Base-by-base conservation (phyloP, 2,329 filamentous ascomycete species). In the Colletotrichum sp. region DNA sequence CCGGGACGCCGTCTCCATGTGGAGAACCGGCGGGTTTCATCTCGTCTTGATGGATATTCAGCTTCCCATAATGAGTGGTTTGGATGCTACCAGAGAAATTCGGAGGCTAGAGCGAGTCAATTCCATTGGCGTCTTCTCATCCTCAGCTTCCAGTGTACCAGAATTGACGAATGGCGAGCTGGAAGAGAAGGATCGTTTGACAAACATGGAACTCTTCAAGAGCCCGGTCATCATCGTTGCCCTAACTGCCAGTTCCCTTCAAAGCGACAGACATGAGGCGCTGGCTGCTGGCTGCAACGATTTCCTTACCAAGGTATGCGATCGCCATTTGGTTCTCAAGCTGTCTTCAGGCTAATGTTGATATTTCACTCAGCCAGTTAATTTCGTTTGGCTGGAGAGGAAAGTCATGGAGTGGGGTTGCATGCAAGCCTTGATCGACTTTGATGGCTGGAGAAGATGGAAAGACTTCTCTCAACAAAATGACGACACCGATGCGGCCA, bases 331-430 rank as follows among this genome's bases (percentile, higher is more conserved):
- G 5, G 24, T 36, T 8, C 16, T 33, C 27, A 31, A n/a, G 16
- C 8, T 29, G 29, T 6, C 27, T 6, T 38, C 54, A 21, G 74
- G 69, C 61, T 21, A 7, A n/a, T 75, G 21, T 76, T 80, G 69
- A 81, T 61, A 12, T 16, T 54, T 5, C 36, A 29, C 13, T 57
- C 80, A 98, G 95, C 97, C 97, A 24, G 96, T 99, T 78, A 98
- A 98, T 82, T 98, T 98, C 81, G 94, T 97, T 73, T 99, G 96
- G 96, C 90, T 99, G 31, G 95, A 98, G 83, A 92, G 96, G 72
- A 99, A 99, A 83, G 96, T 98, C 78, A 98, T 97, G 85, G 97
- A 99, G 87, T 99, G 97, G 97, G 97, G 97, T 70, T 98, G 97
- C 86, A 99, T 99, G 97, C 97, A 98, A 86, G 97, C 97, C 12